Conservation (phyloP, 805 yeast species). For the Ogataea paraovalis region DNA sequence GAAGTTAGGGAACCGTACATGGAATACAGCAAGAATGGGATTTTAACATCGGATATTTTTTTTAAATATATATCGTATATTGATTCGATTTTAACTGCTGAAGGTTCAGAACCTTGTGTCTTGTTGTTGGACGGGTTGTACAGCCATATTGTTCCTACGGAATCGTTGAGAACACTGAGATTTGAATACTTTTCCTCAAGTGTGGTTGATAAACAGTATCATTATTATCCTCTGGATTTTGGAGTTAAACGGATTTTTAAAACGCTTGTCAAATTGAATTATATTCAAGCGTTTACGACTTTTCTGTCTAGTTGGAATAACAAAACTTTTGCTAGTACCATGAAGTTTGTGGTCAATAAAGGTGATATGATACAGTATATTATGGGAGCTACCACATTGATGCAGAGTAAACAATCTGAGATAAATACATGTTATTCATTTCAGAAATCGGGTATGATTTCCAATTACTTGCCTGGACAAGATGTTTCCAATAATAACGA, state of each 20-base stretch:
- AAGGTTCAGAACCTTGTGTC: conserved; percentile 20
- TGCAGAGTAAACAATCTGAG: conserved; percentile 12
- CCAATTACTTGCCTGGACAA: conserved; percentile 4
- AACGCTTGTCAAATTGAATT: conserved; percentile 22
- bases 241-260: conserved; percentile 34
- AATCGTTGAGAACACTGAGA: conserved; percentile 25
- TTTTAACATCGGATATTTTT: conserved; percentile 26
- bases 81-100: conserved; percentile 9
- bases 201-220: conserved; percentile 12
- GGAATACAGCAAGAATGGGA: conserved; percentile 21
- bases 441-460: conserved; percentile 18
- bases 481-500: conserved; percentile 7
- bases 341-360: conserved; percentile 13
- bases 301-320: conserved; percentile 4
- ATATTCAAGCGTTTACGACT: conserved; percentile 14
- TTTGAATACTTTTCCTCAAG: conserved; percentile 28
- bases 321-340: not conserved
- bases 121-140: conserved; percentile 33
- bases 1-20: conserved; percentile 11
- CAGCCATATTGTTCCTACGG: conserved; percentile 34
- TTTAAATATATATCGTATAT: conserved; percentile 21
- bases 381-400: conserved; percentile 15
- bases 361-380: conserved; percentile 22
- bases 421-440: conserved; percentile 19
- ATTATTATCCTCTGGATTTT: conserved; percentile 30